Evolutionary conservation across 1,284 basidiomycete species (phyloP), one percentile per base, ranked within the genome.

Genomic region (Wallemia hederae): DNA sequence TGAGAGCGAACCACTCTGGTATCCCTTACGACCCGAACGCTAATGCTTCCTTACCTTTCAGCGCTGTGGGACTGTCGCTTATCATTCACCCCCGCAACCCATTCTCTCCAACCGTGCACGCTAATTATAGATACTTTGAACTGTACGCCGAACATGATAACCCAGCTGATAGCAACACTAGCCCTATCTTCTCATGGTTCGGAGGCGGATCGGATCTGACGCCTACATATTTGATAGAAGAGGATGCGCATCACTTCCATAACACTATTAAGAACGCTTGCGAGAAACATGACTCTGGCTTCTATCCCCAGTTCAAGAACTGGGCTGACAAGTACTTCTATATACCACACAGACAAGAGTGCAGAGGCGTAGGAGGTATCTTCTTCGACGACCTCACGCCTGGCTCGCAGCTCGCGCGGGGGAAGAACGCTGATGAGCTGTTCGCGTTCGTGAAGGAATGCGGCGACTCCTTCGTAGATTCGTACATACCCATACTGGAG

Each of bases 301-400:
- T 92, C 63, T 88, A 89, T 72, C 78, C 79, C 2, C 72, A 75
- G 0, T 90, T 91, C 78, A 98, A 98, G 71, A 77, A 78, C 65
- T 97, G 90, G 89, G 97, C 92, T 74, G 94, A 98, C 73, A 81
- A 87, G 69, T 99, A 99, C 74, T 98, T 99, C 72, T 83, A 76
- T 72, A 82, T 97, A 66, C 77, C 85, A n/a, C 92, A 98, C 69
- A 81, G 92, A n/a, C 73, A 75, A 28, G 92, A 98, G 73, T 73
- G 80, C 1, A 80, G 92, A 25, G 94, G 94, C 1, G 73, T 99
- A 39, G 94, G 94, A 24, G 94, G 94, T 0, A 76, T 99, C 64
- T 98, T 98, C 75, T 94, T 96, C 69, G 92, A 98, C 71, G 88
- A 94, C 70, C 77, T 94, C 17, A 71, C 71, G 1, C 63, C 39